Percentiles rank a stretch among this genome's conserved stretches.
phyloP scores from a whole-genome alignment of 495 filamentous ascomycete genomes.

The Friedmanniomyces simplex region DNA sequence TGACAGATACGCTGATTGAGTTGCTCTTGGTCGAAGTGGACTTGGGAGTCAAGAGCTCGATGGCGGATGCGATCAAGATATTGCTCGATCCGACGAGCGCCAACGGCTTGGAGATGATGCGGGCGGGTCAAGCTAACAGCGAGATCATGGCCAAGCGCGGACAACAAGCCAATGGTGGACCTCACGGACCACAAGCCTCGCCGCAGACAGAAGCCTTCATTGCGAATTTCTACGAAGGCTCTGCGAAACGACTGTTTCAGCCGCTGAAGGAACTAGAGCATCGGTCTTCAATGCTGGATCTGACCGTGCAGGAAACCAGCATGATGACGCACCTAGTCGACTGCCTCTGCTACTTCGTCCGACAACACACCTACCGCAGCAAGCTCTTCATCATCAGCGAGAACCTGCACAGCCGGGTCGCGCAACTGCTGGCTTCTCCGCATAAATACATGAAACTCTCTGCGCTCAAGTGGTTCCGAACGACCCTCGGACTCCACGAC shows the following conservation, averaged over 20 bases:
- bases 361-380: conserved; percentile 73
- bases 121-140: conserved; percentile 41
- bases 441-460: conserved; percentile 91
- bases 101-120: conserved; percentile 49
- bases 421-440: conserved; percentile 70
- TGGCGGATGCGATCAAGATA: conserved; percentile 91
- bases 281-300: conserved; percentile 45
- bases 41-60: conserved; percentile 88
- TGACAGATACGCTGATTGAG: conserved; percentile 92
- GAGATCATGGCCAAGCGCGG: conserved; percentile 59
- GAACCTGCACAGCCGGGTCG: conserved; percentile 66
- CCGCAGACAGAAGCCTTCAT: conserved; percentile 80
- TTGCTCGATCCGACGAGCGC: conserved; percentile 71
- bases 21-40: conserved; percentile 83
- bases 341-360: conserved; percentile 88
- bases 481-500: conserved; percentile 74
- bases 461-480: conserved; percentile 90
- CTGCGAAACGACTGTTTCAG: conserved; percentile 74
- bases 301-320: conserved; percentile 71
- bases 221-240: conserved; percentile 79
- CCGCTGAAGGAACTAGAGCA: conserved; percentile 75
- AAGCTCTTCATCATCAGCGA: conserved; percentile 81
- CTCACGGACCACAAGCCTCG: conserved; percentile 25
- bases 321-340: conserved; percentile 87
- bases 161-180: background rate